Evolutionary conservation across 2,329 filamentous ascomycete genomes (phyloP).

Genomic region (Venturia aucupariae): DNA sequence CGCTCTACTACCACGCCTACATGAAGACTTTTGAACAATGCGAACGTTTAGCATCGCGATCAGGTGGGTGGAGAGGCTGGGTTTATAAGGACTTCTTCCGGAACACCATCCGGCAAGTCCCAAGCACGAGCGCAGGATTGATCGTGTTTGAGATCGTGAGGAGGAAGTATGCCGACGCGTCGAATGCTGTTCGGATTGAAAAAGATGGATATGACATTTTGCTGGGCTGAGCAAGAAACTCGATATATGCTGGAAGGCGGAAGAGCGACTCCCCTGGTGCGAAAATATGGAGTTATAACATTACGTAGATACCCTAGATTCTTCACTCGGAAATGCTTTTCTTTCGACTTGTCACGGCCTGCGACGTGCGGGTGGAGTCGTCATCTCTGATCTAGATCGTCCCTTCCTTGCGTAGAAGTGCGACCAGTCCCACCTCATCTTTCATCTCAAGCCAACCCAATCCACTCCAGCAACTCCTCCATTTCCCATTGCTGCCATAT

Average conservation of each 20-base stretch:
- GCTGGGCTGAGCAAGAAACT: conserved; percentile 35
- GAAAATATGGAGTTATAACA: background rate
- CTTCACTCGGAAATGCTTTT: background rate
- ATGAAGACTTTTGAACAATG: conserved; percentile 57
- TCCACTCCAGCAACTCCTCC: no score
- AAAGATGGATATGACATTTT: conserved; percentile 65
- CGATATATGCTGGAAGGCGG: background rate
- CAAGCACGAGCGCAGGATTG: conserved; percentile 65
- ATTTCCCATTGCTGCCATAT: background rate
- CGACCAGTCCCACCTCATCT: background rate
- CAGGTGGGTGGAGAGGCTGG: conserved; percentile 51
- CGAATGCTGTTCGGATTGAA: conserved; percentile 27
- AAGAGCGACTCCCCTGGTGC: no score
- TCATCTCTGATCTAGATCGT: background rate
- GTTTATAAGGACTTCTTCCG: conserved; percentile 64
- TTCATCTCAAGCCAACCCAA: background rate
- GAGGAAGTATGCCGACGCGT: conserved; percentile 52
- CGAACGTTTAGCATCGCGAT: conserved; percentile 47
- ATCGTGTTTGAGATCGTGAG: conserved; percentile 72
- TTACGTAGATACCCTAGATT: conserved; percentile 2
- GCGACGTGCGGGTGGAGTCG: background rate
- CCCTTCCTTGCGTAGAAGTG: background rate
- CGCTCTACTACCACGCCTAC: conserved; percentile 63
- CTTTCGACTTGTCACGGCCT: background rate
- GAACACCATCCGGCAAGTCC: conserved; percentile 64